phyloP scores from a whole-genome alignment of 2,329 filamentous ascomycete species.

The Scleromitrula shiraiana region DNA sequence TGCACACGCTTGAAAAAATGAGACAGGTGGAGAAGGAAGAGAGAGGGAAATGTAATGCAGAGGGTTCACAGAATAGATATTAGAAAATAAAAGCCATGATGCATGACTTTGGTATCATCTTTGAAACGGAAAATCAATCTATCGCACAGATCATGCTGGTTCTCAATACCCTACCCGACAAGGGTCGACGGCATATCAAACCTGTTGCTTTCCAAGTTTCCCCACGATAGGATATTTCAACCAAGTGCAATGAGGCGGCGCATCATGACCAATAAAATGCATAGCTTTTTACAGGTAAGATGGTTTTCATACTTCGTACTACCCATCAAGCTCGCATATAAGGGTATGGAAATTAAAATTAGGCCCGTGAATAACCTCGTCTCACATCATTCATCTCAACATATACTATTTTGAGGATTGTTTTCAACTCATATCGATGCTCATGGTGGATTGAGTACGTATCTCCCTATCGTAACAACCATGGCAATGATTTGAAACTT shows the following conservation, averaged over 20 bases:
- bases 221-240: neutral
- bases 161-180: neutral
- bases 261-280: neutral
- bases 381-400: too few species aligned
- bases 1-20: slow-evolving; percentile 17
- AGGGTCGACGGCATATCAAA: neutral
- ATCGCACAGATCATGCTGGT: slow-evolving; percentile 6
- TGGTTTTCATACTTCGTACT: too few species aligned
- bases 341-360: too few species aligned
- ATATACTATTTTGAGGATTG: neutral
- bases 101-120: slow-evolving; percentile 5
- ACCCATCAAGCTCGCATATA: too few species aligned
- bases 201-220: slow-evolving; percentile 1
- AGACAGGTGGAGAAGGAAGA: slow-evolving; percentile 5
- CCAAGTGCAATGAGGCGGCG: neutral
- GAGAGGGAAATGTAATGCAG: neutral
- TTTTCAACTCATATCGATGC: too few species aligned
- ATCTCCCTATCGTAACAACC: too few species aligned
- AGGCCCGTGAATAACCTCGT: too few species aligned
- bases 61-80: slow-evolving; percentile 4
- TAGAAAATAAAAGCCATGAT: slow-evolving; percentile 1
- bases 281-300: too few species aligned
- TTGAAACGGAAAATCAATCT: slow-evolving; percentile 9
- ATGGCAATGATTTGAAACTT: slow-evolving; percentile 3
- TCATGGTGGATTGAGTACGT: too few species aligned